Base-by-base conservation (phyloP, 768 basidiomycete species). In the Atractiella rhizophila region DNA sequence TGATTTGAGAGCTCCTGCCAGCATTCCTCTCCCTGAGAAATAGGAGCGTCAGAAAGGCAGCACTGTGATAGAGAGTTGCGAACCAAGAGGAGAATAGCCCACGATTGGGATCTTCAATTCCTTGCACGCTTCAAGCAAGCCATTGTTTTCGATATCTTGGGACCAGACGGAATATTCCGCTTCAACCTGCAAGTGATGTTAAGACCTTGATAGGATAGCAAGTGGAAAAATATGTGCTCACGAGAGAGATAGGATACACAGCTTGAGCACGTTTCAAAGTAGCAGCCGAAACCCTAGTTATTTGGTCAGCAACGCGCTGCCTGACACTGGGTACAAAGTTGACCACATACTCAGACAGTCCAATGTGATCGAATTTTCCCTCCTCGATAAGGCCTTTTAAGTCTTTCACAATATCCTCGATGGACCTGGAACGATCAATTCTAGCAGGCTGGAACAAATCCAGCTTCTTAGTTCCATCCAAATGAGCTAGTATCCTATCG, bases 391-490 rank as follows among this genome's bases (percentile, higher is more conserved):
- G 55, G 4, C 52, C 59, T 12, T 56, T 57, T n/a, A 75, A 60
- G 15, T 55, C 58, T 33, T 54, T 47, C 45, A 65, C 60, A 7
- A 55, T 49, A 2, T 68, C 62, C 54, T 73, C 70, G 45, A 73
- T 51, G 0, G 65, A 43, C 9, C 60, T 48, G 2, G 56, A 61
- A 5, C 49, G 48, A 24, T 69, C 68, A 2, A 59, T 40, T 5
- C 69, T 62, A 2, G 69, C 66, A 19, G 59, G 56, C 53, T 74
- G 57, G 55, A 67, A 77, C 3, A 76, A 55, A 53, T 76, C 74
- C 43, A 74, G 51, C 43, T 61, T 64, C 58, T 69, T 70, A 40
- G 59, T 65, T 18, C 64, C 64, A 1, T 67, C 62, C n/a, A n/a
- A n/a, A n/a, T n/a, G n/a, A n/a, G n/a, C n/a, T n/a, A n/a, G n/a